Evolutionary conservation across 2,329 filamentous ascomycete species (phyloP).

Genomic region (Penicillium sp.): DNA sequence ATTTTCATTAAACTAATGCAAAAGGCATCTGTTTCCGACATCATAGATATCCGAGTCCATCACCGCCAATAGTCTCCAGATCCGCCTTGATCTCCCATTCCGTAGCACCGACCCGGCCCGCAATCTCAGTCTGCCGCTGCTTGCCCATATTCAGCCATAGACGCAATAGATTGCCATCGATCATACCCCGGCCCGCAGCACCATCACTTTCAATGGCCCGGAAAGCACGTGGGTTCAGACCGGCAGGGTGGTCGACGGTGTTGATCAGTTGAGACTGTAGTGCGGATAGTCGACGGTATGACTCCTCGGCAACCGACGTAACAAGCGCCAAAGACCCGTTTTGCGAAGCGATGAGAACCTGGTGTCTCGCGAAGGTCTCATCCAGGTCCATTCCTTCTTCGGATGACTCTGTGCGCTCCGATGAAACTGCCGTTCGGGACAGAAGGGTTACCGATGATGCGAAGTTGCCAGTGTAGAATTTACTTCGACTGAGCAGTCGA

Average conservation of each 20-base stretch:
- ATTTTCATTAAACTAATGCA: background rate
- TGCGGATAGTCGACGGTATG: conserved; percentile 79
- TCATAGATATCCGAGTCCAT: conserved; percentile 54
- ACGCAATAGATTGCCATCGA: conserved; percentile 74
- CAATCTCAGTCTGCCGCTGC: conserved; percentile 68
- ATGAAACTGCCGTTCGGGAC: conserved; percentile 59
- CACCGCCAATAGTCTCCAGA: conserved; percentile 63
- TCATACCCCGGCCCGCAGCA: conserved; percentile 58
- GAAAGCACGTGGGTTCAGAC: conserved; percentile 79
- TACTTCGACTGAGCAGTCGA: conserved; percentile 78
- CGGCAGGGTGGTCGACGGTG: conserved; percentile 71
- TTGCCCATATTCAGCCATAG: conserved; percentile 74
- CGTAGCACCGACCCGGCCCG: conserved; percentile 67
- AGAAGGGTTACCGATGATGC: conserved; percentile 73
- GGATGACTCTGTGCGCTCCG: conserved; percentile 34
- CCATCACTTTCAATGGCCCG: conserved; percentile 56
- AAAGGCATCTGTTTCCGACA: background rate
- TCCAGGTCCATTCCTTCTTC: conserved; percentile 41
- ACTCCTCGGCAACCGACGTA: conserved; percentile 71
- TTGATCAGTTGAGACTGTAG: conserved; percentile 76
- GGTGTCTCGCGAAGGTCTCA: conserved; percentile 36
- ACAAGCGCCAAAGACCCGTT: conserved; percentile 76
- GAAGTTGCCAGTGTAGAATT: conserved; percentile 82
- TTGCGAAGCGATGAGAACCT: conserved; percentile 68
- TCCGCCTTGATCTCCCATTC: conserved; percentile 68